A percentile compares a stretch with the other conserved stretches of the same genome.
phyloP scores from a whole-genome alignment of 2,329 filamentous ascomycete genomes.

The Fusarium kyushuense region DNA sequence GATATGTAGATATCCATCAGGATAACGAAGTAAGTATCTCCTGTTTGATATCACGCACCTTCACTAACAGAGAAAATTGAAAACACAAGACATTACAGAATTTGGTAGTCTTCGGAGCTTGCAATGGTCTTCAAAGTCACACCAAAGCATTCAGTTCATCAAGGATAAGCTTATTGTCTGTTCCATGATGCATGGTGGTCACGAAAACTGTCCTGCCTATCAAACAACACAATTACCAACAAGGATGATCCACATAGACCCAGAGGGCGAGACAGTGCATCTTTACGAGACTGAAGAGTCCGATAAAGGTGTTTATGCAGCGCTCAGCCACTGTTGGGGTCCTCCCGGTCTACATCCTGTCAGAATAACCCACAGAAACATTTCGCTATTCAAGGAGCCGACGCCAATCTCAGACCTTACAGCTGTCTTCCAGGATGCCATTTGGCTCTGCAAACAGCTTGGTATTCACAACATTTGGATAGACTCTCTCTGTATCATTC shows the following conservation, averaged over 20 bases:
- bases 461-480: not conserved
- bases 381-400: not conserved
- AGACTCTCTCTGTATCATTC: not conserved
- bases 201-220: not conserved
- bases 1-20: not conserved
- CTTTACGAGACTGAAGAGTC: not conserved
- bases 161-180: not conserved
- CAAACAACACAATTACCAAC: not conserved
- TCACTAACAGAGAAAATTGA: not conserved
- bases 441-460: not conserved
- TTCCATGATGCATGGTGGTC: not conserved
- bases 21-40: not conserved
- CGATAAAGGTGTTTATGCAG: not conserved
- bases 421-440: not conserved
- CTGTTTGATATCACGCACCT: not conserved
- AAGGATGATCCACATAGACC: not conserved
- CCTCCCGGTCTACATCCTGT: not conserved
- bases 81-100: not conserved
- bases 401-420: not conserved
- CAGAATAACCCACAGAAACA: not conserved
- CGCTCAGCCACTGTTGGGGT: not conserved
- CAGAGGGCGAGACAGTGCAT: not conserved
- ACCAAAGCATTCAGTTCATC: not conserved
- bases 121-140: not conserved
- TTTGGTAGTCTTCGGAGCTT: not conserved